Base-by-base conservation (phyloP, 352 stramenopile genomes). In the Elongisporangium prolatum region DNA sequence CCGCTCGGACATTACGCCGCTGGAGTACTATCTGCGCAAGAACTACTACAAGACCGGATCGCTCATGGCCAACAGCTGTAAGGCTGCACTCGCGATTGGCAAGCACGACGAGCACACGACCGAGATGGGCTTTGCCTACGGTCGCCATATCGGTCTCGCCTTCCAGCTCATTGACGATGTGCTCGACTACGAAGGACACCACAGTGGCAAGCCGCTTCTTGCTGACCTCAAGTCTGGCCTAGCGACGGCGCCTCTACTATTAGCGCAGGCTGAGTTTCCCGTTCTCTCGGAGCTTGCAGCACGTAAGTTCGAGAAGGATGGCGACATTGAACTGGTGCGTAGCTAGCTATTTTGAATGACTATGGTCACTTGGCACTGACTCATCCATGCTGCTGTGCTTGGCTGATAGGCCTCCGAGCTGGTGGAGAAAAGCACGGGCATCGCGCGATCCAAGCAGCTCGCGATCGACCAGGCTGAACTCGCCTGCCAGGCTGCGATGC, bases 21-120 rank as follows among this genome's bases (percentile, higher is more conserved):
- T 99, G 34, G 92, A 98, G 75, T 96, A 95, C 59, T 99, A 99
- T 69, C 71, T 99, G 34, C 86, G 86, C 44, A 99, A 99, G 72
- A 99, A 98, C 75, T 99, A 98, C 75, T 99, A 99, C 84, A 99
- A 99, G 79, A 99, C 97, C 11, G 96, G 86, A 28, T 98, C 90
- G 68, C 91, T 99, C 69, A 99, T 99, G 95, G 95, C 97, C 28
- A 99, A 99, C 72, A 97, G 89, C 37, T 99, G 96, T 74, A 65
- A 74, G 65, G 96, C 93, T 52, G 87, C 95, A 13, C 88, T 98
- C 20, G 78, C 98, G 48, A 84, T 99, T 21, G 94, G 88, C 24
- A 93, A 95, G 51, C 93, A 99, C 74, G 83, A 88, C 40, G 58
- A 84, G 21, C 73, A 80, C 68, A 75, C 88, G 63, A 74, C 87